A percentile compares a stretch with the other conserved stretches of the same genome.
Evolutionary conservation across 768 basidiomycete species (phyloP).

Genomic region (Harrya chromipes): DNA sequence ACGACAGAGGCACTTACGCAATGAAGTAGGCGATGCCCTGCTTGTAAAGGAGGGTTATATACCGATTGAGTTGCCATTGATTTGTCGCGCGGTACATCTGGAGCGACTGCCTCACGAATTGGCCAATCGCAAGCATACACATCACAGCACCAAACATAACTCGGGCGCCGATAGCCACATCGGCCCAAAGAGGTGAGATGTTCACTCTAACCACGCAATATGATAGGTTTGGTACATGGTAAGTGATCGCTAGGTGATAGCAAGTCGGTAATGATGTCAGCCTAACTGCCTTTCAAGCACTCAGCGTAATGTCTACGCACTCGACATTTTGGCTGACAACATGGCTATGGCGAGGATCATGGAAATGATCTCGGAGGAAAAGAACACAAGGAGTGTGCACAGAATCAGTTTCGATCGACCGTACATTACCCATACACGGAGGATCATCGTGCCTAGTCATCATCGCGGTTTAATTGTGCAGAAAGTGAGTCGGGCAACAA

Average conservation of each 20-base stretch:
- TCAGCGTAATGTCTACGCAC: neutral
- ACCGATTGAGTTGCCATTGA: no score
- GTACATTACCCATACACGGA: constrained; percentile 4
- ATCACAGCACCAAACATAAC: neutral
- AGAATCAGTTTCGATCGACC: neutral
- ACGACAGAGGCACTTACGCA: neutral
- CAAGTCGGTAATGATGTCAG: neutral
- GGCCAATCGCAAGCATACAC: neutral
- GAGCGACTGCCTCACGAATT: no score
- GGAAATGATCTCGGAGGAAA: neutral
- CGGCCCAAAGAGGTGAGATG: neutral
- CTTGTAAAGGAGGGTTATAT: neutral
- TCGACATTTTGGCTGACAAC: neutral
- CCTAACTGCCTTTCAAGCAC: no score
- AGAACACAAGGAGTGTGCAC: neutral
- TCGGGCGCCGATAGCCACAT: neutral
- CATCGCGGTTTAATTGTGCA: neutral
- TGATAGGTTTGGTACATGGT: neutral
- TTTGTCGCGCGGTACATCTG: no score
- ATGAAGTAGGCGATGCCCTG: neutral
- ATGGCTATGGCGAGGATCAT: neutral
- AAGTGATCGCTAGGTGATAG: neutral
- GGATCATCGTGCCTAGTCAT: neutral
- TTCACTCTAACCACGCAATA: neutral
- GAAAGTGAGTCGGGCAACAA: neutral